phyloP scores from a whole-genome alignment of 2,329 filamentous ascomycete genomes.

The Xylariomycetidae sp. region DNA sequence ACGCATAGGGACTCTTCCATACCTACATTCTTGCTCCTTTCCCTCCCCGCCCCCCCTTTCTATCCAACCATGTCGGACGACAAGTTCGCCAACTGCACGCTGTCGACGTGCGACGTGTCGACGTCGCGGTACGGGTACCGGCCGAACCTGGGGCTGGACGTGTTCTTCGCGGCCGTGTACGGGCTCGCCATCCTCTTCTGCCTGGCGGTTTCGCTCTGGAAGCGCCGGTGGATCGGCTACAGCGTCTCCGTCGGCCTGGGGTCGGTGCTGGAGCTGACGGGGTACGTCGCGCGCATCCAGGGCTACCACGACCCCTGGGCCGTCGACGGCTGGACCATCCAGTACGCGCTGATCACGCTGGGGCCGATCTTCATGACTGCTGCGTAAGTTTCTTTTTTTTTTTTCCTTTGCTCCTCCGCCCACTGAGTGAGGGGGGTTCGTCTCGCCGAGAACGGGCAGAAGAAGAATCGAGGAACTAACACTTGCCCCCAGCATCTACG shows the following conservation, averaged over 20 bases:
- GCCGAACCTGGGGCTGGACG: slow-evolving; percentile 12
- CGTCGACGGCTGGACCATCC: slow-evolving; percentile 8
- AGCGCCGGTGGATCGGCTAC: slow-evolving; percentile 8
- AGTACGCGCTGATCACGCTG: slow-evolving; percentile 10
- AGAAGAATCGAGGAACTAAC: too few species aligned
- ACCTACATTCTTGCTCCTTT: too few species aligned
- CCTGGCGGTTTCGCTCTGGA: slow-evolving; percentile 2
- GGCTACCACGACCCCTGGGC: slow-evolving; percentile 9
- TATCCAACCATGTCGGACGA: too few species aligned
- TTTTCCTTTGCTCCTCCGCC: too few species aligned
- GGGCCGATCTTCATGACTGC: slow-evolving; percentile 11
- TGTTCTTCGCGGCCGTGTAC: slow-evolving; percentile 12
- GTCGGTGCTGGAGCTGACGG: slow-evolving; percentile 7
- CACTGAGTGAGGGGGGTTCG: too few species aligned
- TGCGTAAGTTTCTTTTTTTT: too few species aligned
- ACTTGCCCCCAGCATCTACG: slow-evolving; percentile 6
- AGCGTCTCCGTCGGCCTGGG: slow-evolving; percentile 8
- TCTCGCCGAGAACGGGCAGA: too few species aligned
- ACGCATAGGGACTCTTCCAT: too few species aligned
- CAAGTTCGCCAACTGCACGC: slow-evolving; percentile 6
- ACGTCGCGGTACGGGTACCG: slow-evolving; percentile 11
- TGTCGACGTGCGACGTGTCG: slow-evolving; percentile 6
- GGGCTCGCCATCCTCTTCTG: slow-evolving; percentile 2
- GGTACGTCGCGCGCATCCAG: slow-evolving; percentile 5
- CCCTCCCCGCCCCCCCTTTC: too few species aligned